Evolutionary conservation across 345 rosid species (phyloP).

Genomic region (Syzygium aqueum): DNA sequence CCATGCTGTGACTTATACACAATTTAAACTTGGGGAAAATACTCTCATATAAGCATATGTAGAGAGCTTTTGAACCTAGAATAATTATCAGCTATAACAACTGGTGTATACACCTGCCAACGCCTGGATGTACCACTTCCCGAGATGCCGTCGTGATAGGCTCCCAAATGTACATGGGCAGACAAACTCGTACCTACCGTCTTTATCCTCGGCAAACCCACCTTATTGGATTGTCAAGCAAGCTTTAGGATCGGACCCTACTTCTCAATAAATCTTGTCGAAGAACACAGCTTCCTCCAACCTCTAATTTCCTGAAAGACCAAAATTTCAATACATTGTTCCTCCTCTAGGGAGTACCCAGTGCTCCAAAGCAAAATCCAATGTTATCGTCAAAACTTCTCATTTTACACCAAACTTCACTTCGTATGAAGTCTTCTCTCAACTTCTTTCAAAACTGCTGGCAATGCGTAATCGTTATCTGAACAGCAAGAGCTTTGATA

Average conservation of each 20-base stretch:
- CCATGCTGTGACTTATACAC: conserved; percentile 12
- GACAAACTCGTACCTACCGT: neutral
- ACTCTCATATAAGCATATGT: neutral
- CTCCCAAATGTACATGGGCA: neutral
- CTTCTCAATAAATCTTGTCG: neutral
- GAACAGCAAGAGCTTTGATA: conserved; percentile 4
- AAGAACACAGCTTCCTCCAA: neutral
- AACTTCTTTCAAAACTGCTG: conserved; percentile 5
- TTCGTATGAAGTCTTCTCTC: conserved; percentile 4
- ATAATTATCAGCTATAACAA: conserved; percentile 12
- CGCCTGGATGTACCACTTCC: neutral
- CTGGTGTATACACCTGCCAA: conserved; percentile 7
- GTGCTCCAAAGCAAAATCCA: conserved; percentile 15
- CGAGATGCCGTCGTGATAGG: neutral
- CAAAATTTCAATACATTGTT: neutral
- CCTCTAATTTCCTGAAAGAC: neutral
- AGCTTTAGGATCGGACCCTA: neutral
- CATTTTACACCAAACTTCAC: conserved; percentile 1
- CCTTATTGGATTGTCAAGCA: conserved; percentile 1
- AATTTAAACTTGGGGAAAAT: conserved; percentile 4
- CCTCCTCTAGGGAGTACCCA: neutral
- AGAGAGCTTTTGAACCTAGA: neutral
- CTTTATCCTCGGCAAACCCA: conserved; percentile 3
- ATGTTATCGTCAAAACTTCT: conserved; percentile 5
- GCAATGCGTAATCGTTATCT: neutral